phyloP scores from a whole-genome alignment of 441 rosid species.

The Dalechampia spathulata region DNA sequence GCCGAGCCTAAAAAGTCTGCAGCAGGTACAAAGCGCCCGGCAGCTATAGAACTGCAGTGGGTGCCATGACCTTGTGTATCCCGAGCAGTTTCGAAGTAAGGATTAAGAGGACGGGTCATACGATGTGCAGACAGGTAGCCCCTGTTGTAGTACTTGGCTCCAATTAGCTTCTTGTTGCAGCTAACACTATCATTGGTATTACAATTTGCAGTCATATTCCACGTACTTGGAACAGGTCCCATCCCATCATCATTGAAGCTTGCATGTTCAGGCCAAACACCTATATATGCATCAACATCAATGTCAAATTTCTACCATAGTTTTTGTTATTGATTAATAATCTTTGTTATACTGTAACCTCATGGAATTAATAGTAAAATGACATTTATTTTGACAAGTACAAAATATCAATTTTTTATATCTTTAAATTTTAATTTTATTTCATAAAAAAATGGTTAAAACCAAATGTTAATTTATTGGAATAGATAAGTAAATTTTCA shows the following conservation, averaged over 20 bases:
- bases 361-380: too few species aligned
- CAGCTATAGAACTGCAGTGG: slow-evolving; percentile 77
- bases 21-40: slow-evolving; percentile 45
- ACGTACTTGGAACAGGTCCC: slow-evolving; percentile 19
- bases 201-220: slow-evolving; percentile 21
- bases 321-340: too few species aligned
- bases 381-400: too few species aligned
- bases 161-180: slow-evolving; percentile 32
- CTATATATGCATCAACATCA: slow-evolving; percentile 9
- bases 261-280: slow-evolving; percentile 56
- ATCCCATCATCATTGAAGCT: slow-evolving; percentile 34
- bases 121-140: slow-evolving; percentile 50
- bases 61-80: slow-evolving; percentile 81
- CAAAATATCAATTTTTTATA: too few species aligned
- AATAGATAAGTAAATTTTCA: too few species aligned
- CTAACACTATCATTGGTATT: slow-evolving; percentile 10
- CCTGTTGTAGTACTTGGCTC: slow-evolving; percentile 66
- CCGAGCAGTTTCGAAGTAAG: slow-evolving; percentile 37
- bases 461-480: too few species aligned
- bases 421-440: too few species aligned
- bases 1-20: slow-evolving; percentile 52
- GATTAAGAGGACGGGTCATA: slow-evolving; percentile 36
- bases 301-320: too few species aligned
- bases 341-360: too few species aligned
- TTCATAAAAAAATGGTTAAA: too few species aligned